phyloP scores from a whole-genome alignment of 495 filamentous ascomycete species.

The Talaromyces wortmannii region DNA sequence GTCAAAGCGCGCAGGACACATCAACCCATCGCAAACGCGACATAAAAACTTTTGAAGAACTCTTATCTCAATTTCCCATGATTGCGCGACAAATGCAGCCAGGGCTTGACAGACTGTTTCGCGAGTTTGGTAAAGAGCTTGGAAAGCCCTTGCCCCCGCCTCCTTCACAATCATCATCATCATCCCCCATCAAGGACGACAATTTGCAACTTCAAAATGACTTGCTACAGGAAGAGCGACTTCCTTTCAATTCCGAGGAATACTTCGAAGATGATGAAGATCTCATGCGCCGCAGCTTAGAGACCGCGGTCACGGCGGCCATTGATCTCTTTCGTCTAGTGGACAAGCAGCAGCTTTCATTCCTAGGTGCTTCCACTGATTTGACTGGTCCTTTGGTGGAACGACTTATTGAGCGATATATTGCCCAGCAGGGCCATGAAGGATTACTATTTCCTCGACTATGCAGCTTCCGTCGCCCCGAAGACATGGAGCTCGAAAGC shows the following conservation, averaged over 20 bases:
- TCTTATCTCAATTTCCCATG: conserved; percentile 89
- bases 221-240: conserved; percentile 23
- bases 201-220: conserved; percentile 23
- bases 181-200: conserved; percentile 20
- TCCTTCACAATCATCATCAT: conserved; percentile 51
- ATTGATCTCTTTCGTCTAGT: conserved; percentile 95
- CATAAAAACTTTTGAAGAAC: conserved; percentile 81
- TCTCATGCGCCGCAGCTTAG: conserved; percentile 74
- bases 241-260: conserved; percentile 41
- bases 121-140: conserved; percentile 78
- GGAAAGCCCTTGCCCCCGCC: conserved; percentile 77
- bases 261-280: conserved; percentile 81
- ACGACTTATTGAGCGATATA: conserved; percentile 88
- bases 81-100: conserved; percentile 96
- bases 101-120: conserved; percentile 83
- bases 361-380: conserved; percentile 87
- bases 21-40: conserved; percentile 69
- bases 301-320: conserved; percentile 85
- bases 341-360: conserved; percentile 89
- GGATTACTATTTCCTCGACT: conserved; percentile 76
- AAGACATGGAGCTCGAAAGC: conserved; percentile 86
- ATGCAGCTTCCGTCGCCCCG: conserved; percentile 65
- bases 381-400: conserved; percentile 90
- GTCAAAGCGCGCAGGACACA: conserved; percentile 26
- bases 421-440: conserved; percentile 89